Base-by-base conservation (phyloP, 179 eudicot genomes). In the Silene coronaria region DNA sequence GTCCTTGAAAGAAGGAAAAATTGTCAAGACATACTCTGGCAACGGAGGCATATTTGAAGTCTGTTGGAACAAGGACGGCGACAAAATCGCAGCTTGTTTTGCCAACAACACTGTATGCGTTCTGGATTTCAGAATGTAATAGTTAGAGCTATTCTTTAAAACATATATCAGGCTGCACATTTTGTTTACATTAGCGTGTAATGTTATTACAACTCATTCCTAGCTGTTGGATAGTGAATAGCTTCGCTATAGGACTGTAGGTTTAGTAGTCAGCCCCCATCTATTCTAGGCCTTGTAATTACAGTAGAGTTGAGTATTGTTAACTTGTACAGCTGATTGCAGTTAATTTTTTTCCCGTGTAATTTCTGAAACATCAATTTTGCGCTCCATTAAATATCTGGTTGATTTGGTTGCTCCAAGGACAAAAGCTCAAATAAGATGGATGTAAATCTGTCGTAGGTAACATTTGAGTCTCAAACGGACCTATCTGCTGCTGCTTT, bases 11-110 rank as follows among this genome's bases (percentile, higher is more conserved):
- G 90, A 89, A 77, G 89, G 85, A 57, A 91, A 80, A 84, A 82
- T 92, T 5, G 87, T 89, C 79, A 91, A 84, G 81, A 89, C 94
- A 2, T 92, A 86, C 81, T 76, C 81, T 0, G 92, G 97, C 23
- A 83, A 82, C 32, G 97, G 97, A 66, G 89, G 96, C 67, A 91
- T 92, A 63, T 92, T 91, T 45, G 95, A 91, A 85, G 97, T 92
- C 12, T 87, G 94, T 71, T 92, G 97, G 97, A 92, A 92, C 80
- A 91, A 88, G 78, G 96, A 89, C 72, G 96, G 97, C 36, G 87
- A 92, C 79, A 91, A 85, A 81, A 83, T 92, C 67, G 96, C 96
- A 13, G 96, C 90, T 42, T 92, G 92, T 79, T 91, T 86, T 21
- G 86, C 94, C 45, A 81, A 91, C 84, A 91, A 91, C 24, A 87